phyloP scores from a whole-genome alignment of 176 grass and related monocot species.

The Eragrostis nindensis region DNA sequence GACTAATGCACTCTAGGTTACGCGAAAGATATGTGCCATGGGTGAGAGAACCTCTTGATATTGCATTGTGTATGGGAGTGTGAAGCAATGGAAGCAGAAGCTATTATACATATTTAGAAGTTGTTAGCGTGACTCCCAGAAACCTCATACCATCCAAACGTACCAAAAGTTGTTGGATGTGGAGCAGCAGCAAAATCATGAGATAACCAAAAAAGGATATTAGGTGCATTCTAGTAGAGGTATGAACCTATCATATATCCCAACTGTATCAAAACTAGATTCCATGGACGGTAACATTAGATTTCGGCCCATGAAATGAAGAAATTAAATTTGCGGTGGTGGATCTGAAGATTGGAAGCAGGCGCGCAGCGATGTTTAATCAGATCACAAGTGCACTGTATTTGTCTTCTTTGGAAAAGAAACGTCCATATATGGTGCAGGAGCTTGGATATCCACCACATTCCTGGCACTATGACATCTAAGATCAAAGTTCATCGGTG shows the following conservation, averaged over 20 bases:
- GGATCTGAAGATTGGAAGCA: background rate
- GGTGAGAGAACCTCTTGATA: background rate
- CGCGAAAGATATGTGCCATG: background rate
- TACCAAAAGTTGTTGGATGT: background rate
- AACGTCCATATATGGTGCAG: background rate
- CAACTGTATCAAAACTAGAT: background rate
- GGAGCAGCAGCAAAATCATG: background rate
- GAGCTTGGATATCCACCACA: background rate
- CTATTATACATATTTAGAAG: no score
- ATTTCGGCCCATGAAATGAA: background rate
- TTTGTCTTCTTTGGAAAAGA: background rate
- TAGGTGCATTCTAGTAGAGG: background rate
- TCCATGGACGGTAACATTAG: background rate
- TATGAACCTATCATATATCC: slow-evolving; percentile 1
- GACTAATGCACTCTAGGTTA: background rate
- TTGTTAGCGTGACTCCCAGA: background rate
- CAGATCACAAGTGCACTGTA: background rate
- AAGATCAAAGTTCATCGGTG: background rate
- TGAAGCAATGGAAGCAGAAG: background rate
- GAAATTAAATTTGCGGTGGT: background rate
- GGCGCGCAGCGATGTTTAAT: background rate
- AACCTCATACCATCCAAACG: background rate
- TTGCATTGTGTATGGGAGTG: background rate
- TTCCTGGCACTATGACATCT: background rate
- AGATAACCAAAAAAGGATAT: background rate